Percentiles rank a stretch among this genome's conserved stretches.
phyloP scores from a whole-genome alignment of 768 basidiomycete species.

The Mycena filopes region DNA sequence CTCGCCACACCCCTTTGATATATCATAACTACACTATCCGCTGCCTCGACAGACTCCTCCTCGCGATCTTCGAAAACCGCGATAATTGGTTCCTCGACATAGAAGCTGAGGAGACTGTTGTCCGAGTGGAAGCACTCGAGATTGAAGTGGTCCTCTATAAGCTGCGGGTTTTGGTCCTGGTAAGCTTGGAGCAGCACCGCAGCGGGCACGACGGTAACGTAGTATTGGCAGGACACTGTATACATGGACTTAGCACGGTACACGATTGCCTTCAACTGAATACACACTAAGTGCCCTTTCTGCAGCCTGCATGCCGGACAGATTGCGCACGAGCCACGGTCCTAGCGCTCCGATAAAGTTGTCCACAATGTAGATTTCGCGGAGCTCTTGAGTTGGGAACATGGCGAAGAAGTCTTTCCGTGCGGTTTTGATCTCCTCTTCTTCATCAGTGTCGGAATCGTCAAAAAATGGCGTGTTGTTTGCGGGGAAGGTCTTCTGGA shows the following conservation, averaged over 20 bases:
- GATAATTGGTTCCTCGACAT: neutral
- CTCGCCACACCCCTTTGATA: no score
- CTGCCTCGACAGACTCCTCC: neutral
- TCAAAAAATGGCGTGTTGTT: neutral
- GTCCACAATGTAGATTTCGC: constrained; percentile 1
- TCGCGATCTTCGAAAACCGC: neutral
- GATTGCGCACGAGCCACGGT: neutral
- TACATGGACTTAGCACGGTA: neutral
- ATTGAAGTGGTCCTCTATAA: neutral
- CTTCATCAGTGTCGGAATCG: constrained; percentile 2
- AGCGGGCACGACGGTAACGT: neutral
- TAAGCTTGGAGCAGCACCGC: neutral
- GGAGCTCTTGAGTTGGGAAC: neutral
- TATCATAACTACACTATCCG: no score
- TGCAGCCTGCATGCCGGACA: neutral
- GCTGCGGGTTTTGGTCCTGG: neutral
- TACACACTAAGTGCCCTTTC: no score
- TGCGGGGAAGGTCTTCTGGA: neutral
- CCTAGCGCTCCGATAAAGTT: neutral
- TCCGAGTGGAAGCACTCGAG: neutral
- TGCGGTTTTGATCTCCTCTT: neutral
- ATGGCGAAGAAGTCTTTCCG: constrained; percentile 6
- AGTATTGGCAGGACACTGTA: neutral
- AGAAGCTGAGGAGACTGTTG: neutral
- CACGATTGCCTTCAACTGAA: no score